These are phyloP conservation scores for Physcomitrium patens DNA, from an alignment of 225 moss, liverwort and hornwort genomes.

Conservation along the genomic window DNA sequence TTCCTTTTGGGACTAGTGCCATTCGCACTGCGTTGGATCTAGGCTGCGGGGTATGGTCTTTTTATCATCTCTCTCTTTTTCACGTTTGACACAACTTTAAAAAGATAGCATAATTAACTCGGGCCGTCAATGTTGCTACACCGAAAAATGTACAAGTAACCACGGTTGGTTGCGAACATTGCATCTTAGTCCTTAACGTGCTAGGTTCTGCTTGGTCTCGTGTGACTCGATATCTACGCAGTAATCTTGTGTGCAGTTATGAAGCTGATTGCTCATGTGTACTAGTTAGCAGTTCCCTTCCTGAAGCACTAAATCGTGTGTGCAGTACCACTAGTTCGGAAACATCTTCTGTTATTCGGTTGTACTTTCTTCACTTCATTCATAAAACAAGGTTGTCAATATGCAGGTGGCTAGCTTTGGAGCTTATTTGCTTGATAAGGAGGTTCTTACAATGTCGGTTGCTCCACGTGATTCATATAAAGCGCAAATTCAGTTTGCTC, in stretches of 20 bases:
- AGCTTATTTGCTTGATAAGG: conserved; percentile 47
- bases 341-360: background rate
- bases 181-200: conserved; percentile 2
- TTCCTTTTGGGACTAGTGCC: conserved; percentile 49
- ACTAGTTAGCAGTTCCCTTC: too few species aligned
- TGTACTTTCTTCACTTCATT: conserved; percentile 12
- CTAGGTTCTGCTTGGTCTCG: background rate
- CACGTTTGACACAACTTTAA: conserved; percentile 5
- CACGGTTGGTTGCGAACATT: background rate
- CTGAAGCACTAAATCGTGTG: background rate
- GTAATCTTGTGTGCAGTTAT: too few species aligned
- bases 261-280: too few species aligned
- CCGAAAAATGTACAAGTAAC: conserved; percentile 9
- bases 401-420: conserved; percentile 70
- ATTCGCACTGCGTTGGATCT: conserved; percentile 67
- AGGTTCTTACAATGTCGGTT: conserved; percentile 62
- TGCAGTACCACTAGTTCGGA: background rate
- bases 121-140: conserved; percentile 1
- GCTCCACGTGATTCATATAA: conserved; percentile 65
- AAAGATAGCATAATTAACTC: background rate
- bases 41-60: conserved; percentile 63
- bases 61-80: background rate
- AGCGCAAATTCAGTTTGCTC: conserved; percentile 64
- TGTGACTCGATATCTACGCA: too few species aligned
- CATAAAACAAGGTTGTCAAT: conserved; percentile 24